phyloP scores from a whole-genome alignment of 2,329 filamentous ascomycete species.

The Hyphodiscus sp. region DNA sequence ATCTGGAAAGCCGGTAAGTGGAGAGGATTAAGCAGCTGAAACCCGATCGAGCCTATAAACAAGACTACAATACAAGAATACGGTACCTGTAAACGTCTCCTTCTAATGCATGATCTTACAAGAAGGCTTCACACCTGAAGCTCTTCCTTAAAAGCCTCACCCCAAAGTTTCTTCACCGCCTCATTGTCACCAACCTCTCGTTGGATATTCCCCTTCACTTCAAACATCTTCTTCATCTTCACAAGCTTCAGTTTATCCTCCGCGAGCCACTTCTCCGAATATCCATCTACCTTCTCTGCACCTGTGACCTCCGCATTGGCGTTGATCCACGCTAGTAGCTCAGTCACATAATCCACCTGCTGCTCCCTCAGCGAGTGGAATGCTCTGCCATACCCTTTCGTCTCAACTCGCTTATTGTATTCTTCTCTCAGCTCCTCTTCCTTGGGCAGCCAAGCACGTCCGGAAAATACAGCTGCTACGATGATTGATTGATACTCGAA shows the following conservation, averaged over 20 bases:
- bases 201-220: background rate
- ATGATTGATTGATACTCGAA: conserved; percentile 45
- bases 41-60: too few relatives aligned
- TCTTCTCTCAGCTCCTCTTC: conserved; percentile 31
- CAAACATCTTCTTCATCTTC: background rate
- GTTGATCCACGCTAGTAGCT: conserved; percentile 20
- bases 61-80: too few relatives aligned
- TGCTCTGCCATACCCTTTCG: conserved; percentile 27
- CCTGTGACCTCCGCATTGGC: conserved; percentile 8
- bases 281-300: conserved; percentile 10
- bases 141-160: background rate
- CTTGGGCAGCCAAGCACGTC: conserved; percentile 32
- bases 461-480: conserved; percentile 37
- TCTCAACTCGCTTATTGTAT: conserved; percentile 32
- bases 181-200: background rate
- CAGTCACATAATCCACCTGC: conserved; percentile 19
- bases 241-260: conserved; percentile 1
- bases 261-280: conserved; percentile 15
- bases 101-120: background rate
- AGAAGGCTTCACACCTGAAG: background rate
- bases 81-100: background rate
- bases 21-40: too few relatives aligned
- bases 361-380: conserved; percentile 37
- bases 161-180: background rate
- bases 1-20: too few relatives aligned